phyloP scores from a whole-genome alignment of 305 asterid species.

The Fraxinus angustifolia region DNA sequence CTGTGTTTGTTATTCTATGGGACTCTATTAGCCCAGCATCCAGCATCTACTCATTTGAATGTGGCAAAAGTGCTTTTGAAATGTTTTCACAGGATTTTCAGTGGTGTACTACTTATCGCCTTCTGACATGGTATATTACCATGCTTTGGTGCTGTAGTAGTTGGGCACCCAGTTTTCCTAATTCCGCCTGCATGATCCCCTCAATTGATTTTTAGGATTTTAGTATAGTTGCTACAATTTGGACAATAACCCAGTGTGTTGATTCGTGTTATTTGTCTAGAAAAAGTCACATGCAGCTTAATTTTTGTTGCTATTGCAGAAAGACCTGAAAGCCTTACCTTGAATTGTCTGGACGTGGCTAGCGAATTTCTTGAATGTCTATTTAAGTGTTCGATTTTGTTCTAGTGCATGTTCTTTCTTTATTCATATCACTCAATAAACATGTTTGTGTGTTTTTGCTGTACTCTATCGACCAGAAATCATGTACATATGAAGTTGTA shows the following conservation, averaged over 20 bases:
- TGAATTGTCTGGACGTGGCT: neutral
- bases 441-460: conserved; percentile 6
- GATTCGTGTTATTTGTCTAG: neutral
- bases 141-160: neutral
- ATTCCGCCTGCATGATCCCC: neutral
- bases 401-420: conserved; percentile 9
- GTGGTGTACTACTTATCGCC: neutral
- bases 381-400: neutral
- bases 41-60: neutral
- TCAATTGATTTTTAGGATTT: neutral
- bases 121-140: neutral
- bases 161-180: neutral
- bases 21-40: neutral
- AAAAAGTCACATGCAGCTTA: neutral
- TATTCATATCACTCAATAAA: neutral
- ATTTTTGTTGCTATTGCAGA: neutral
- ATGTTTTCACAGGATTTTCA: neutral
- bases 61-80: neutral
- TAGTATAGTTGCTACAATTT: neutral
- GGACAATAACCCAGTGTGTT: neutral
- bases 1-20: neutral
- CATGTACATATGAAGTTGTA: neutral
- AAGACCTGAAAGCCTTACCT: neutral
- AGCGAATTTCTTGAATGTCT: neutral
- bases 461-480: neutral